Percentiles rank a stretch among this genome's conserved stretches.
phyloP scores from a whole-genome alignment of 2,329 filamentous ascomycete species.

The Penicillium digitatum region DNA sequence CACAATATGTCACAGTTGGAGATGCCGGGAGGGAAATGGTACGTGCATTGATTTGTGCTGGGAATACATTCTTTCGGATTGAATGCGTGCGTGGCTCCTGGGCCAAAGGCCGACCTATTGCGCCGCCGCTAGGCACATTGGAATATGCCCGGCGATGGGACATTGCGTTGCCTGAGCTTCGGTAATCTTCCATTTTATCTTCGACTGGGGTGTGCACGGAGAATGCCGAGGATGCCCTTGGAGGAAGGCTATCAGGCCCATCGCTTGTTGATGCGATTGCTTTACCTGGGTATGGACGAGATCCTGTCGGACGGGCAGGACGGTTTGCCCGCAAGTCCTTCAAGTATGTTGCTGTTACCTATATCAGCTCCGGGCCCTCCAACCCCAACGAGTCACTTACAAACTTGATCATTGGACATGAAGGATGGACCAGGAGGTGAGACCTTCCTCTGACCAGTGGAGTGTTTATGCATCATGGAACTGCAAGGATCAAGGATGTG shows the following conservation, averaged over 20 bases:
- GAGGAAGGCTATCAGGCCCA: constrained; percentile 32
- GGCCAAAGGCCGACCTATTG: constrained; percentile 37
- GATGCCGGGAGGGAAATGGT: constrained; percentile 27
- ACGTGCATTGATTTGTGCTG: constrained; percentile 33
- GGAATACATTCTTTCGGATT: constrained; percentile 37
- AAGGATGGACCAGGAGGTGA: constrained; percentile 46
- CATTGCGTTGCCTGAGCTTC: constrained; percentile 40
- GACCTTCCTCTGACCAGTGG: constrained; percentile 40
- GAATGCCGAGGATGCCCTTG: constrained; percentile 43
- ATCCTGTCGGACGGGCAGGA: constrained; percentile 56
- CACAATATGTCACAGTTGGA: constrained; percentile 49
- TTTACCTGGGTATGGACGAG: constrained; percentile 55
- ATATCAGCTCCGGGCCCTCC: constrained; percentile 6
- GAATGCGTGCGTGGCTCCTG: constrained; percentile 36
- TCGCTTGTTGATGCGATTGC: constrained; percentile 31
- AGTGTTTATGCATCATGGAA: constrained; percentile 39
- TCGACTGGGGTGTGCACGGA: constrained; percentile 32
- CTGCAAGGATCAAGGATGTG: constrained; percentile 10
- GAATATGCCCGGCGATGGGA: constrained; percentile 39
- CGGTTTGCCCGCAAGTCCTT: constrained; percentile 57
- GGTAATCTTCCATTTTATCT: constrained; percentile 24
- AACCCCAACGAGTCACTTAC: constrained; percentile 31
- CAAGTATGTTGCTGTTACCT: constrained; percentile 53
- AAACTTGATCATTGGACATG: constrained; percentile 47
- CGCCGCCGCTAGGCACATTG: constrained; percentile 26